Evolutionary conservation across 1,284 basidiomycete species (phyloP).

Genomic region (Cutaneotrichosporon cyanovorans): DNA sequence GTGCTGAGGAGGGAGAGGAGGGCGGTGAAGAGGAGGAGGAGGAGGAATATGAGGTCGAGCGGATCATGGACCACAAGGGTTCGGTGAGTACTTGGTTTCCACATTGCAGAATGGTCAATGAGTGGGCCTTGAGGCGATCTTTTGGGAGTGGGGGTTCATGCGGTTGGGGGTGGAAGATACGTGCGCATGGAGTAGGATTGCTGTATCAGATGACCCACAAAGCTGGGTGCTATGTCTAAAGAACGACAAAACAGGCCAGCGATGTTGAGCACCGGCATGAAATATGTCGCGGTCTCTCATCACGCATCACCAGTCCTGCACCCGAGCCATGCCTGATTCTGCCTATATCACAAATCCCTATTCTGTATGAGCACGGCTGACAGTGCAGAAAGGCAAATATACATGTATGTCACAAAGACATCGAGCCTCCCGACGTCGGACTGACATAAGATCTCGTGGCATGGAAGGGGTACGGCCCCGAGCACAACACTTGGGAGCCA

Average conservation of each 20-base stretch:
- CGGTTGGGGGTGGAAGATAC: too few species aligned
- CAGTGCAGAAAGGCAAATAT: slow-evolving; percentile 12
- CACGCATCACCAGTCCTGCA: too few species aligned
- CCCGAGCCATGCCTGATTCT: neutral
- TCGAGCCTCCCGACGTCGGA: too few species aligned
- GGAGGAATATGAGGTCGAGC: slow-evolving; percentile 31
- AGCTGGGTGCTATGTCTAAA: too few species aligned
- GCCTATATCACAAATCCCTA: neutral
- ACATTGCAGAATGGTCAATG: too few species aligned
- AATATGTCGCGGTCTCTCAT: too few species aligned
- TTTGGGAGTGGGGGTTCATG: neutral
- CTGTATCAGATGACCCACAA: too few species aligned
- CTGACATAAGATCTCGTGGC: slow-evolving; percentile 37
- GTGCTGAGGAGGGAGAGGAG: slow-evolving; percentile 14
- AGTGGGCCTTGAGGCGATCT: neutral
- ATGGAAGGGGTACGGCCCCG: slow-evolving; percentile 45
- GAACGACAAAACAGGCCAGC: too few species aligned
- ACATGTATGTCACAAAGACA: slow-evolving; percentile 8
- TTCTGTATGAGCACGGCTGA: slow-evolving; percentile 1
- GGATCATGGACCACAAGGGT: slow-evolving; percentile 19
- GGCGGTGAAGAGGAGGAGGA: slow-evolving; percentile 24
- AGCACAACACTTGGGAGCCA: slow-evolving; percentile 44
- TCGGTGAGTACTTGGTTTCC: slow-evolving; percentile 18
- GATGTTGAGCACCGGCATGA: too few species aligned
- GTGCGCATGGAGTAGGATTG: too few species aligned